Percentiles rank a stretch among this genome's conserved stretches.
Conservation (phyloP, 306 rosid species). For the Cucurbita maxima region DNA sequence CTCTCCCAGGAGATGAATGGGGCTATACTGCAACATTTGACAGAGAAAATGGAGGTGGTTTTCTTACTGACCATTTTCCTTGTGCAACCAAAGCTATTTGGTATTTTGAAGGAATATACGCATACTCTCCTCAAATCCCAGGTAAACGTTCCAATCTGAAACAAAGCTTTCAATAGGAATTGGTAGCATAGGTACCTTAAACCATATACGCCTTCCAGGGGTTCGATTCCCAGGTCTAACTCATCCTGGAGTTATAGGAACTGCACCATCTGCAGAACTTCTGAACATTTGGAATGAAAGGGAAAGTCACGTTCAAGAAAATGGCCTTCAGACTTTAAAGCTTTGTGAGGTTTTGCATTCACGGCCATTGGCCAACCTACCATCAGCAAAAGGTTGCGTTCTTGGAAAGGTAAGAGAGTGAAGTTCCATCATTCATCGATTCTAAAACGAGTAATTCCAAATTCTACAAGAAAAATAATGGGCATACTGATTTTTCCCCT, state of each 20-base stretch:
- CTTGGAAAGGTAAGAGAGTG: conserved; percentile 52
- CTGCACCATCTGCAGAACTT: conserved; percentile 82
- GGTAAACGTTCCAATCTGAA: conserved; percentile 28
- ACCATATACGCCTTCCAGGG: conserved; percentile 25
- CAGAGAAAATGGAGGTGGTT: conserved; percentile 90
- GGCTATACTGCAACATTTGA: conserved; percentile 83
- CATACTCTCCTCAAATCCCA: conserved; percentile 88
- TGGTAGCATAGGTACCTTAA: background rate
- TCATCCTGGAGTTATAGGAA: conserved; percentile 83
- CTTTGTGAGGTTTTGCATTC: conserved; percentile 77
- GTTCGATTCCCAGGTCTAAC: conserved; percentile 86
- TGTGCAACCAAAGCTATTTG: conserved; percentile 74
- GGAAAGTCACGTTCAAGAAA: conserved; percentile 47
- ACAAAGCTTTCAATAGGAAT: background rate
- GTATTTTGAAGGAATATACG: conserved; percentile 88
- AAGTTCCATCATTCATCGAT: background rate
- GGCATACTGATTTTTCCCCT: background rate
- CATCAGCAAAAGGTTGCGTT: conserved; percentile 45
- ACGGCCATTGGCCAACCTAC: conserved; percentile 78
- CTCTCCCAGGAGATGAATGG: conserved; percentile 89
- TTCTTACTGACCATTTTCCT: conserved; percentile 84
- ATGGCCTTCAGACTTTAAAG: conserved; percentile 46
- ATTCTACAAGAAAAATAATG: background rate
- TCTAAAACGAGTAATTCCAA: background rate
- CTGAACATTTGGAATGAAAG: conserved; percentile 72